These are phyloP conservation scores for Cryptococcus floricola DNA, from an alignment of 1,284 basidiomycete genomes.

Conservation along the genomic window DNA sequence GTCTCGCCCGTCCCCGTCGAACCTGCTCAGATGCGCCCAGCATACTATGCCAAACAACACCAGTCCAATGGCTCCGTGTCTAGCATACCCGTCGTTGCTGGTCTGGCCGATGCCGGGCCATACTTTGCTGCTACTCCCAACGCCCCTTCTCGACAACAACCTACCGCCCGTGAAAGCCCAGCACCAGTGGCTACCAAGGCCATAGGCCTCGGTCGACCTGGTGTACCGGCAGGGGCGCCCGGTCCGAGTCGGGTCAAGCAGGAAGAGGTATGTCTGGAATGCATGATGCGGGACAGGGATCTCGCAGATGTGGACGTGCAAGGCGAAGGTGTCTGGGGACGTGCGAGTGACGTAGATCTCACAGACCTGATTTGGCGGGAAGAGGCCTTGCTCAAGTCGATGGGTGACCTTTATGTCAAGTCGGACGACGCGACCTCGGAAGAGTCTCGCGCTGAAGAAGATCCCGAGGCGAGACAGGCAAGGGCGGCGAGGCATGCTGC, in stretches of 20 bases:
- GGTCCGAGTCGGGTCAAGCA: slow-evolving; percentile 15
- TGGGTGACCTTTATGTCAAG: slow-evolving; percentile 5
- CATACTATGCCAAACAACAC: slow-evolving; percentile 14
- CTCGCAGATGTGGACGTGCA: slow-evolving; percentile 93
- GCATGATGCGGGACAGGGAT: slow-evolving; percentile 97
- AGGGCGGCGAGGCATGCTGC: slow-evolving; percentile 19
- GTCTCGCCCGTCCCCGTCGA: neutral
- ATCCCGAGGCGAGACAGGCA: slow-evolving; percentile 15
- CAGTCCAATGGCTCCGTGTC: slow-evolving; percentile 38
- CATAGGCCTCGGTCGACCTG: slow-evolving; percentile 4
- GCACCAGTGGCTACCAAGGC: neutral
- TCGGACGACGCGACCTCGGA: slow-evolving; percentile 22
- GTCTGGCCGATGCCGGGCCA: slow-evolving; percentile 42
- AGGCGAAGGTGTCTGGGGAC: slow-evolving; percentile 81
- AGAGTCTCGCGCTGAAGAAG: slow-evolving; percentile 18
- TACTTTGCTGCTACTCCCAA: slow-evolving; percentile 15
- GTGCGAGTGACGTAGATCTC: slow-evolving; percentile 78
- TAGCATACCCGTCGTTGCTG: slow-evolving; percentile 36
- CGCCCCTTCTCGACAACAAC: neutral
- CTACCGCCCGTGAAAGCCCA: neutral
- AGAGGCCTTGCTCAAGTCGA: slow-evolving; percentile 37
- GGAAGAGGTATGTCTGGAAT: slow-evolving; percentile 87
- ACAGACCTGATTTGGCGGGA: slow-evolving; percentile 75
- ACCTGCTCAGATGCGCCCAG: slow-evolving; percentile 8
- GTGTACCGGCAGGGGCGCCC: slow-evolving; percentile 1